These are phyloP conservation scores for Heritiera littoralis DNA, from an alignment of 345 rosid species.

Conservation along the genomic window DNA sequence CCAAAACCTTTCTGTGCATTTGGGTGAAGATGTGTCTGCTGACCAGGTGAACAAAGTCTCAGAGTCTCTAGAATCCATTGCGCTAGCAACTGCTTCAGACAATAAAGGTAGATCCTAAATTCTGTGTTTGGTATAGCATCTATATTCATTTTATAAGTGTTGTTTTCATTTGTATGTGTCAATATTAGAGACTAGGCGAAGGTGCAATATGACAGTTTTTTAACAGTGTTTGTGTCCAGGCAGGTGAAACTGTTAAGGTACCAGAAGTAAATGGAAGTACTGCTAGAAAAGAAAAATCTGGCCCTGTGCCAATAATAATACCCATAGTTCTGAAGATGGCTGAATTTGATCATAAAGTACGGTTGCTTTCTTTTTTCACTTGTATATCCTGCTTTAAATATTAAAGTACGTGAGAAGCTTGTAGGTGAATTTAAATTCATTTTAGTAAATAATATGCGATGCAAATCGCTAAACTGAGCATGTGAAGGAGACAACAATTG, in stretches of 20 bases:
- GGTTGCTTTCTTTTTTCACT: conserved; percentile 11
- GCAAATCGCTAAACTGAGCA: background rate
- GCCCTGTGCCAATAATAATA: conserved; percentile 74
- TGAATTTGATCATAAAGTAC: conserved; percentile 92
- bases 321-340: conserved; percentile 93
- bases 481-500: background rate
- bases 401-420: conserved; percentile 3
- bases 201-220: background rate
- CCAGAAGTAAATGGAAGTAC: conserved; percentile 32
- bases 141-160: conserved; percentile 3
- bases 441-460: background rate
- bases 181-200: conserved; percentile 14
- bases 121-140: background rate
- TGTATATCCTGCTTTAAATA: background rate
- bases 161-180: background rate
- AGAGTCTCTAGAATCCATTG: conserved; percentile 39
- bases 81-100: conserved; percentile 37
- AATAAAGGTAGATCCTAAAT: conserved; percentile 39
- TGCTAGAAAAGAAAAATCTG: conserved; percentile 59
- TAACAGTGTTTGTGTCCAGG: conserved; percentile 24
- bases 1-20: conserved; percentile 19
- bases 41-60: conserved; percentile 40
- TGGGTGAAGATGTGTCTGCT: conserved; percentile 32
- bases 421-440: background rate
- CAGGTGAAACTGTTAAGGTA: conserved; percentile 51